Evolutionary conservation across 1,139 yeast species (phyloP), one percentile per base, ranked within the genome.

Genomic region (Sugiyamaella grinbergsii): DNA sequence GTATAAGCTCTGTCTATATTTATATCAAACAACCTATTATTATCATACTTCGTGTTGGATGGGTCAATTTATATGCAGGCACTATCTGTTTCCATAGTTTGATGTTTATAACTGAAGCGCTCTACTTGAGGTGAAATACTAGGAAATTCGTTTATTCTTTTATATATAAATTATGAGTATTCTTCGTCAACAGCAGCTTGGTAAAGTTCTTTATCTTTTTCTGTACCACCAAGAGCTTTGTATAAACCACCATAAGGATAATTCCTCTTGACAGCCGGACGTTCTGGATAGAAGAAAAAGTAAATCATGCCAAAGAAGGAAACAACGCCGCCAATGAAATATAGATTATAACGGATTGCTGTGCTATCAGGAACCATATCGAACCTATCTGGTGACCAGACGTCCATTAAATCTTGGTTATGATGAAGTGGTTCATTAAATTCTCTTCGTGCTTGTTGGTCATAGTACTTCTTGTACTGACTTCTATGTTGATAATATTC

Each of bases 371-470:
- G 72, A 40, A 82, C 85, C 44, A 74, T 68, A 62, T 82, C 81
- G 67, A 75, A 82, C 64, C 82, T 79, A 64, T 87, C 95, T 16
- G 95, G 95, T 10, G 95, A 82, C 95, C 95, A 88, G 75, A 86
- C 78, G 66, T 88, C 93, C 64, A 83, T 76, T 66, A 79, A 71
- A 64, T 88, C 96, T 59, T 83, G 86, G 59, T 83, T 80, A 50
- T 81, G 81, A 64, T 82, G 80, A 55, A 85, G 69, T 13, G 90
- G 88, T 58, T 88, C 93, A 58, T 80, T 79, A 59, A 79, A 72
- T 74, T 87, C 86, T 72, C 95, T 82, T 73, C 93, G 80, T 67
- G 82, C 80, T 71, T 87, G 95, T 62, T 75, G 88, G 68, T 86
- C 94, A 66, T 87, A 95, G 70, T 83, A 88, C 65, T 80, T 82